phyloP scores from a whole-genome alignment of 768 basidiomycete species.

The Lactarius quietus region DNA sequence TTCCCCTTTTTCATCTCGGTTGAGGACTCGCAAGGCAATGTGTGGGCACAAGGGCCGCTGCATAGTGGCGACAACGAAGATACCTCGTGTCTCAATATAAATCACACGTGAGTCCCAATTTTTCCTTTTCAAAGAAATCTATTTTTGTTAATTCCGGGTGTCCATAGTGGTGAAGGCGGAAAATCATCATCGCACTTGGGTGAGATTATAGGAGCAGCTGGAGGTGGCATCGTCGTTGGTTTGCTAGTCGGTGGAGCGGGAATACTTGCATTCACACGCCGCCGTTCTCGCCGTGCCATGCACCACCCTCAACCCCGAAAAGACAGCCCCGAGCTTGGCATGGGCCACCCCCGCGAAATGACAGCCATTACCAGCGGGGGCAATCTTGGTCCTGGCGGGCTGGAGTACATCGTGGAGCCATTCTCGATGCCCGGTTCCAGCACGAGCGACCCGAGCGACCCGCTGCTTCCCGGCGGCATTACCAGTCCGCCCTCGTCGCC shows the following conservation, averaged over 20 bases:
- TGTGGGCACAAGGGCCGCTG: conserved; percentile 56
- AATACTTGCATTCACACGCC: conserved; percentile 7
- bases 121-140: background rate
- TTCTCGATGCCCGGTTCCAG: conserved; percentile 18
- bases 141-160: background rate
- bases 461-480: background rate
- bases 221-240: conserved; percentile 29
- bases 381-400: background rate
- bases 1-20: conserved; percentile 56
- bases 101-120: conserved; percentile 5
- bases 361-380: background rate
- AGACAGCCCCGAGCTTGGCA: background rate
- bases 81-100: conserved; percentile 41
- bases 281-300: background rate
- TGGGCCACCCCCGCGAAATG: background rate
- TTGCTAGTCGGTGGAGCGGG: conserved; percentile 27
- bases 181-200: background rate
- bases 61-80: conserved; percentile 47
- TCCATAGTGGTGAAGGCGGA: background rate
- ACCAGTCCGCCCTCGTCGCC: conserved; percentile 2
- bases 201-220: conserved; percentile 24
- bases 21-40: conserved; percentile 46
- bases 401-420: conserved; percentile 25
- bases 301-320: background rate
- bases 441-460: conserved; percentile 5